Conservation (phyloP, 2,329 filamentous ascomycete species). For the Colletotrichum paranaense region DNA sequence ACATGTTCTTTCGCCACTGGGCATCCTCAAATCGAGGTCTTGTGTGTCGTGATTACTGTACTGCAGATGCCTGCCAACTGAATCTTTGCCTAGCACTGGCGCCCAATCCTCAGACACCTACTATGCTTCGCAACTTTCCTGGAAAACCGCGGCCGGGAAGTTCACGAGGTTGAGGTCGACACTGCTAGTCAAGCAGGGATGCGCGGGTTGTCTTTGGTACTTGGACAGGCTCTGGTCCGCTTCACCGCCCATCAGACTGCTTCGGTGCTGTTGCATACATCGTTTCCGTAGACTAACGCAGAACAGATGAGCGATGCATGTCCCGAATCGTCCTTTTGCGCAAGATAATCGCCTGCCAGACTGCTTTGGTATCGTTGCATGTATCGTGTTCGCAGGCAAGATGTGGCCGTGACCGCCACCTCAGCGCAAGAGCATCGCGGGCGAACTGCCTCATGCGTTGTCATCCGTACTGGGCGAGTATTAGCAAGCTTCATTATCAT, state of each 20-base stretch:
- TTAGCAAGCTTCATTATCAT: background rate
- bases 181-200: background rate
- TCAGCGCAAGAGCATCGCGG: background rate
- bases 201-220: background rate
- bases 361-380: background rate
- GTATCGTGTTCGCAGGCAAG: background rate
- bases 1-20: background rate
- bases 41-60: background rate
- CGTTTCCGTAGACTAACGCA: background rate
- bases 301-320: background rate
- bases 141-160: background rate
- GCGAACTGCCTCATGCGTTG: background rate
- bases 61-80: background rate
- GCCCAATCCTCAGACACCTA: background rate
- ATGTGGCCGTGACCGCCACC: background rate
- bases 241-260: background rate
- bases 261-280: background rate
- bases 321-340: background rate
- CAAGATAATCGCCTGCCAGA: background rate
- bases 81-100: background rate
- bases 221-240: background rate
- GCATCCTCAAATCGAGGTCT: background rate
- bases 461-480: background rate
- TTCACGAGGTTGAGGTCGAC: background rate
- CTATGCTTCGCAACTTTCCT: background rate